These are phyloP conservation scores for Aspergillus sp. DNA, from an alignment of 2,329 filamentous ascomycete genomes.

Conservation along the genomic window DNA sequence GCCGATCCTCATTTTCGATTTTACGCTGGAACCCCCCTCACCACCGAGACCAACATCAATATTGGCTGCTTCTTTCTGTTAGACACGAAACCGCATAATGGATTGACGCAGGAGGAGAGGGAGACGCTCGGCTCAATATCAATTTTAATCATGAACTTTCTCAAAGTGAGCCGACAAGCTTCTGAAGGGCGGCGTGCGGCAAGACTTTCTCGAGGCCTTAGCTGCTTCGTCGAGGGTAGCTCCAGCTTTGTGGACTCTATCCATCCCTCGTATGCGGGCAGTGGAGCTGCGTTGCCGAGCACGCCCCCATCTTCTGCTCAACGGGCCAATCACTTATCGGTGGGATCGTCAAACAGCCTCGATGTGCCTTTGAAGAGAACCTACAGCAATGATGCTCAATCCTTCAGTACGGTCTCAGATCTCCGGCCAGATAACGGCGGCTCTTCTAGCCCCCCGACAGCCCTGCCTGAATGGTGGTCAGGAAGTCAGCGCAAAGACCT, in stretches of 20 bases:
- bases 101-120: conserved; percentile 44
- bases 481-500: conserved; percentile 32
- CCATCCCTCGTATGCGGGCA: conserved; percentile 30
- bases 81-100: conserved; percentile 59
- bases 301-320: conserved; percentile 29
- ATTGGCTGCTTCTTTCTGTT: conserved; percentile 66
- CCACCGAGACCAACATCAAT: conserved; percentile 59
- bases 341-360: conserved; percentile 29
- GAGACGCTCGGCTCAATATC: conserved; percentile 63
- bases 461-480: conserved; percentile 39
- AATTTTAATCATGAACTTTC: conserved; percentile 62
- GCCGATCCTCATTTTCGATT: conserved; percentile 48
- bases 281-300: conserved; percentile 21
- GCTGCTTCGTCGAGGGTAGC: conserved; percentile 59
- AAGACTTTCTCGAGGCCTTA: conserved; percentile 60
- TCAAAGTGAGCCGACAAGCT: conserved; percentile 60
- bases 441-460: conserved; percentile 33
- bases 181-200: conserved; percentile 57
- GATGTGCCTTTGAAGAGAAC: conserved; percentile 32
- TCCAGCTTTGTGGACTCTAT: conserved; percentile 43
- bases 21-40: conserved; percentile 65
- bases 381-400: conserved; percentile 33
- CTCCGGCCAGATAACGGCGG: conserved; percentile 33
- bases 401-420: conserved; percentile 33
- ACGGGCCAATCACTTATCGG: conserved; percentile 29